phyloP scores from a whole-genome alignment of 192 early-diverging fungal species.

The Geranomyces variabilis region DNA sequence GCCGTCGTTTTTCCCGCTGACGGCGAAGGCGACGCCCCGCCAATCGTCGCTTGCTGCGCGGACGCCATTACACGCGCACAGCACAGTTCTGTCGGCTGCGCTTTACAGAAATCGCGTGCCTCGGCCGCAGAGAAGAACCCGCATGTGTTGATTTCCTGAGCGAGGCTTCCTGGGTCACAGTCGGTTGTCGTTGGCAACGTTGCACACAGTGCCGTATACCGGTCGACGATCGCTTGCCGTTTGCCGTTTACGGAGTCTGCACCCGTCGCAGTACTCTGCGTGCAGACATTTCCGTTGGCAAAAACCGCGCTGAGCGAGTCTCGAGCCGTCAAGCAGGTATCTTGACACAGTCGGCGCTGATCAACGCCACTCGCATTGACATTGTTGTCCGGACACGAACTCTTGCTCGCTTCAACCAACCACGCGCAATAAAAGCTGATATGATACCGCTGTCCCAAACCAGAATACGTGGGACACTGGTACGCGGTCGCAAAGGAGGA shows the following conservation, averaged over 20 bases:
- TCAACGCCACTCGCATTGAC: background rate
- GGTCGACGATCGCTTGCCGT: background rate
- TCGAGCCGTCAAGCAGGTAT: slow-evolving; percentile 8
- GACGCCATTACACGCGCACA: background rate
- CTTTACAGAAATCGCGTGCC: slow-evolving; percentile 7
- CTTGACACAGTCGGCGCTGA: slow-evolving; percentile 7
- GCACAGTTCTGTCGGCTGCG: background rate
- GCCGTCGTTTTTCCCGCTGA: background rate
- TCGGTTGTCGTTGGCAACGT: background rate
- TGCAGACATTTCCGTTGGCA: slow-evolving; percentile 10
- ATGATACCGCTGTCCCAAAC: slow-evolving; percentile 37
- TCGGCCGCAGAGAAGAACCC: slow-evolving; percentile 19
- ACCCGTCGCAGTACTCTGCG: background rate
- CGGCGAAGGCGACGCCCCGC: background rate
- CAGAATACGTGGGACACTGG: slow-evolving; percentile 29
- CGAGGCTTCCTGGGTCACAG: slow-evolving; percentile 12
- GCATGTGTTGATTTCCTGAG: slow-evolving; percentile 23
- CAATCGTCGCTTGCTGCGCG: background rate
- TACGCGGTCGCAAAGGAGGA: slow-evolving; percentile 27
- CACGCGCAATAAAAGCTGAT: slow-evolving; percentile 33
- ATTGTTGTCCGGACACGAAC: background rate
- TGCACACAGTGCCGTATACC: background rate
- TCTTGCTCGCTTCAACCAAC: slow-evolving; percentile 17
- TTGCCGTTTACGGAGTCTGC: too few species aligned
- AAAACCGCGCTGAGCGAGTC: slow-evolving; percentile 11